Evolutionary conservation across 106 monocot species (phyloP), one percentile per base, ranked within the genome.

Genomic region (Apostasia shenzhenica): DNA sequence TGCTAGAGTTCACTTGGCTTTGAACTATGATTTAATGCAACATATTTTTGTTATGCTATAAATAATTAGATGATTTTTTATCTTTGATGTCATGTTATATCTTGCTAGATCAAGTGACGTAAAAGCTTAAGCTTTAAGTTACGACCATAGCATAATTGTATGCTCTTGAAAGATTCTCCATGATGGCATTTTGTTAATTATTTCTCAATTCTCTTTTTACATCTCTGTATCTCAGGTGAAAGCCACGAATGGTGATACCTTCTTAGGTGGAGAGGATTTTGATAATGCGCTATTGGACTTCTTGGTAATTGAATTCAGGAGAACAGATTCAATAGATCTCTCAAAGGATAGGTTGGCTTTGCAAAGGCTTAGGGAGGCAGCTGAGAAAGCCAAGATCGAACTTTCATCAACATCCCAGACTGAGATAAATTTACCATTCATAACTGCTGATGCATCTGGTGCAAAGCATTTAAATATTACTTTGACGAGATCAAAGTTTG

Each of bases 191-290:
- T 26, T 26, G 26, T 26, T 26, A 26, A 26, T 26, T 26, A 26
- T 26, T 26, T 26, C 26, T 26, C 26, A 3, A 8, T 65, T 49
- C 48, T 3, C 13, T 4, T 63, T 45, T 5, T 8, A 48, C 48
- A 1, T 14, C 7, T 37, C 8, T 5, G 57, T 47, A 63, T 80
- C 62, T 48, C 50, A 93, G 92, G 93, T 89, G 41, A 93, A 93
- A 81, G 86, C 93, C 73, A 93, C 93, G 14, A 93, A 89, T 68
- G 93, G 89, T 73, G 93, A 93, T 48, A 93, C 93, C 63, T 93
- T 93, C 76, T 75, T 93, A 65, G 88, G 92, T 37, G 92, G 88
- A 49, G 92, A 92, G 59, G 92, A 92, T 75, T 93, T 93, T 73
- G 93, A 93, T 48, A 93, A 93, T 79, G 67, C 77, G n/a, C 72